Conservation (phyloP, 352 stramenopile species). For the Aphanomyces invadans region DNA sequence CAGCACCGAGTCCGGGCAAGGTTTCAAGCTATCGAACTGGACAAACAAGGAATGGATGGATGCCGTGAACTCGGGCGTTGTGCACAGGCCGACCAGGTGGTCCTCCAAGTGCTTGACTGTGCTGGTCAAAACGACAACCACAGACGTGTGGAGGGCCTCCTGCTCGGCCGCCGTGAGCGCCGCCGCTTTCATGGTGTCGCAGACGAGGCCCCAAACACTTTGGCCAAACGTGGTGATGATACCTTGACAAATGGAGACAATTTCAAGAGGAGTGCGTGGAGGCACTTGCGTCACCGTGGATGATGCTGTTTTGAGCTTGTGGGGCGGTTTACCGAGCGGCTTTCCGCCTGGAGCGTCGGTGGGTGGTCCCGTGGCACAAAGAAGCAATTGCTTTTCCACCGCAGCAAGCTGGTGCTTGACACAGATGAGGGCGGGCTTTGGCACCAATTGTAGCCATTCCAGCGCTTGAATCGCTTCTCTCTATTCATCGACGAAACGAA, state of each 20-base stretch:
- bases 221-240: conserved; percentile 58
- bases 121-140: conserved; percentile 46
- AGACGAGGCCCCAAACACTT: conserved; percentile 64
- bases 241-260: conserved; percentile 49
- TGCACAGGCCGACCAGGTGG: conserved; percentile 32
- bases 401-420: conserved; percentile 62
- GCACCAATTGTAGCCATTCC: conserved; percentile 43
- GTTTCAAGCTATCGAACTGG: conserved; percentile 54
- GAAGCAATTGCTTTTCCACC: conserved; percentile 42
- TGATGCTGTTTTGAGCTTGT: conserved; percentile 4
- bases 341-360: background rate
- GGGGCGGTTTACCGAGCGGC: background rate
- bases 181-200: conserved; percentile 59
- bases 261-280: conserved; percentile 10
- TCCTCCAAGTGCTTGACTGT: conserved; percentile 44
- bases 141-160: conserved; percentile 54
- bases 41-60: conserved; percentile 59
- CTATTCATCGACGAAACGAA: conserved; percentile 18
- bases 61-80: conserved; percentile 33
- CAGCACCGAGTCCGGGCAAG: conserved; percentile 49
- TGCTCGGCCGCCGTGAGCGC: conserved; percentile 53
- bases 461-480: conserved; percentile 56
- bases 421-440: conserved; percentile 61
- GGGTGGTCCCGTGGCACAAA: conserved; percentile 27
- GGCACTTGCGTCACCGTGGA: conserved; percentile 21